phyloP scores from a whole-genome alignment of 2,329 filamentous ascomycete genomes.

The Penicillium sp. region DNA sequence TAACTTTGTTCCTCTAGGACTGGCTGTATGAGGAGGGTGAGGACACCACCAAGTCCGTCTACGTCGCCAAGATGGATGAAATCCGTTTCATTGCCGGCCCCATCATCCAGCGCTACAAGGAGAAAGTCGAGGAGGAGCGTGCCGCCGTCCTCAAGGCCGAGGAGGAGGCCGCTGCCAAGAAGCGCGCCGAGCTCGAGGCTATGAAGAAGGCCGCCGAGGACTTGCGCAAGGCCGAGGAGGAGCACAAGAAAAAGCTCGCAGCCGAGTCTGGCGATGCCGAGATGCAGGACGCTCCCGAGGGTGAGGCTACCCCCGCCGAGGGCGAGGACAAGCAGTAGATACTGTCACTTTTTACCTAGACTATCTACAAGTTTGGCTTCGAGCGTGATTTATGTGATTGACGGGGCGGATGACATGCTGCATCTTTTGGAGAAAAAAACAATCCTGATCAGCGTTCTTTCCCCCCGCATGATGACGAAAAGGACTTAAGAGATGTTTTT shows the following conservation, averaged over 20 bases:
- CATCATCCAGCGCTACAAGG: slow-evolving; percentile 90
- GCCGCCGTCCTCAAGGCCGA: slow-evolving; percentile 68
- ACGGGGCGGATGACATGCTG: neutral
- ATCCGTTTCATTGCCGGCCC: slow-evolving; percentile 88
- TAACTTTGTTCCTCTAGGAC: slow-evolving; percentile 62
- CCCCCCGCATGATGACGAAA: slow-evolving; percentile 29
- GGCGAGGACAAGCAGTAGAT: slow-evolving; percentile 46
- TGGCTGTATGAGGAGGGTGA: slow-evolving; percentile 99
- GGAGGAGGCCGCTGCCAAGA: slow-evolving; percentile 67
- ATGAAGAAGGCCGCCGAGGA: slow-evolving; percentile 76
- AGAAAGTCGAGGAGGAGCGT: slow-evolving; percentile 88
- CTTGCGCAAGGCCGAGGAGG: slow-evolving; percentile 56
- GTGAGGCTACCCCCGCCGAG: slow-evolving; percentile 39
- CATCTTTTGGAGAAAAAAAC: neutral
- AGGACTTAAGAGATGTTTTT: slow-evolving; percentile 31
- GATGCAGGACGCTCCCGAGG: slow-evolving; percentile 63
- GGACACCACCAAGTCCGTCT: slow-evolving; percentile 89
- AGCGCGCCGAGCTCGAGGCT: slow-evolving; percentile 69
- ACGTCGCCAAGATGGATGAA: slow-evolving; percentile 94
- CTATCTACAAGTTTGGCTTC: slow-evolving; percentile 11
- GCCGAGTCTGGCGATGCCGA: slow-evolving; percentile 51
- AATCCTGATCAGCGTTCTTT: neutral
- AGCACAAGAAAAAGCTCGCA: slow-evolving; percentile 47
- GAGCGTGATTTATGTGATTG: neutral
- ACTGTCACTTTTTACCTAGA: neutral